Evolutionary conservation across 768 basidiomycete species (phyloP).

Genomic region (Phanerodontia chrysosporium): DNA sequence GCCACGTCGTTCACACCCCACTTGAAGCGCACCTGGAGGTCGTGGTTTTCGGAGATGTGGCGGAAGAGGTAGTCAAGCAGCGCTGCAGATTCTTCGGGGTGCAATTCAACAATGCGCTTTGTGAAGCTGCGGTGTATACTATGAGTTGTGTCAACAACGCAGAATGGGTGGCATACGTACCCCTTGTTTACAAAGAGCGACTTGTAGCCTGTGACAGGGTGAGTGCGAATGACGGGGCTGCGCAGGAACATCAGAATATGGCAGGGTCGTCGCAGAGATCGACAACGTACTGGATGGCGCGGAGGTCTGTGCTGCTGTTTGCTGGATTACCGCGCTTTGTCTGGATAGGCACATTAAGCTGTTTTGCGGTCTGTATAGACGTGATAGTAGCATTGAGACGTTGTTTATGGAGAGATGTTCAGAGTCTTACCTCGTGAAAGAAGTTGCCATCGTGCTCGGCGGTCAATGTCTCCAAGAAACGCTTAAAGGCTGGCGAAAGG

Average conservation of each 20-base stretch:
- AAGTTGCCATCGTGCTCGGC: constrained; percentile 47
- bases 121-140: constrained; percentile 43
- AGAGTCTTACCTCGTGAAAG: constrained; percentile 28
- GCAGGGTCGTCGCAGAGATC: too few species aligned
- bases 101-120: constrained; percentile 48
- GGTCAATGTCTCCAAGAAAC: constrained; percentile 55
- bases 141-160: too few species aligned
- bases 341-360: constrained; percentile 26
- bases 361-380: constrained; percentile 31
- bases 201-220: constrained; percentile 60
- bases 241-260: neutral
- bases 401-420: neutral
- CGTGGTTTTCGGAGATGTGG: constrained; percentile 55
- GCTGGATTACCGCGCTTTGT: constrained; percentile 47
- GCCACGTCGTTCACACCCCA: constrained; percentile 52
- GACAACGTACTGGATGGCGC: constrained; percentile 41
- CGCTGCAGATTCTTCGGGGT: constrained; percentile 48
- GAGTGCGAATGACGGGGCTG: constrained; percentile 47
- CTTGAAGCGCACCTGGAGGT: constrained; percentile 49
- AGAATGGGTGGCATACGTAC: neutral
- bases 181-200: constrained; percentile 50
- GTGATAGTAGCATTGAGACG: neutral
- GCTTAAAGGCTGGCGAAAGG: constrained; percentile 49
- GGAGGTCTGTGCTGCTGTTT: constrained; percentile 45
- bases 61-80: constrained; percentile 45